phyloP scores from a whole-genome alignment of 495 filamentous ascomycete genomes.

The Xylaria intraflava region DNA sequence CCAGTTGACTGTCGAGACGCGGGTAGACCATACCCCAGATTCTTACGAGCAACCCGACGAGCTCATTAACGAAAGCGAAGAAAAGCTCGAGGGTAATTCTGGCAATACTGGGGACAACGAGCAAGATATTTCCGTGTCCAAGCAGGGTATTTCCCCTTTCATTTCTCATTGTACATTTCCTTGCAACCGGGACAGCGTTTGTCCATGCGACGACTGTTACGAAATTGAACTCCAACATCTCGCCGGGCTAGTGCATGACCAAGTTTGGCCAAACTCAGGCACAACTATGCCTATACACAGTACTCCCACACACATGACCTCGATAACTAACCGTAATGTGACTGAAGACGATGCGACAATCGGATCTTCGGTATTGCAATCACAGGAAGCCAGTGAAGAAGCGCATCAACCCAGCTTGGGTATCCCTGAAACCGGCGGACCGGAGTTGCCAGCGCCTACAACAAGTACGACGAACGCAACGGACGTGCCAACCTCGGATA shows the following conservation, averaged over 20 bases:
- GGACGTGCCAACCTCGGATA: slow-evolving; percentile 18
- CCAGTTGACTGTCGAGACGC: neutral
- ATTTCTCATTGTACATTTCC: slow-evolving; percentile 2
- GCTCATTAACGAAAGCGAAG: slow-evolving; percentile 15
- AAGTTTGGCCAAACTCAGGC: slow-evolving; percentile 1
- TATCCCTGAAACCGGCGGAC: slow-evolving; percentile 2
- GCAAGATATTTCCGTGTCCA: slow-evolving; percentile 16
- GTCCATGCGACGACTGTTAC: slow-evolving; percentile 21
- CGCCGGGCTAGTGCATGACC: neutral
- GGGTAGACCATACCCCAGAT: neutral
- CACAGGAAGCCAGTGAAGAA: slow-evolving; percentile 2
- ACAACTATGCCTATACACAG: neutral
- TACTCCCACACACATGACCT: neutral
- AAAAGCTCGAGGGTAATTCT: slow-evolving; percentile 16
- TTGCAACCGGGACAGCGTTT: slow-evolving; percentile 2
- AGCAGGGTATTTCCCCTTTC: slow-evolving; percentile 19
- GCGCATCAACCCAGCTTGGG: neutral
- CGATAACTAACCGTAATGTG: neutral
- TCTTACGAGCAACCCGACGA: neutral
- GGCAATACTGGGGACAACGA: slow-evolving; percentile 32
- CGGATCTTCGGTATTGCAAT: neutral
- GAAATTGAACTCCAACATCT: slow-evolving; percentile 12
- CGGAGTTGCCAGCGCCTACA: slow-evolving; percentile 10
- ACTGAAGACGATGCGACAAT: slow-evolving; percentile 4
- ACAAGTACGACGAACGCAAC: slow-evolving; percentile 8